These are phyloP conservation scores for Taphrina populina DNA, from an alignment of 1,139 yeast species.

Conservation along the genomic window DNA sequence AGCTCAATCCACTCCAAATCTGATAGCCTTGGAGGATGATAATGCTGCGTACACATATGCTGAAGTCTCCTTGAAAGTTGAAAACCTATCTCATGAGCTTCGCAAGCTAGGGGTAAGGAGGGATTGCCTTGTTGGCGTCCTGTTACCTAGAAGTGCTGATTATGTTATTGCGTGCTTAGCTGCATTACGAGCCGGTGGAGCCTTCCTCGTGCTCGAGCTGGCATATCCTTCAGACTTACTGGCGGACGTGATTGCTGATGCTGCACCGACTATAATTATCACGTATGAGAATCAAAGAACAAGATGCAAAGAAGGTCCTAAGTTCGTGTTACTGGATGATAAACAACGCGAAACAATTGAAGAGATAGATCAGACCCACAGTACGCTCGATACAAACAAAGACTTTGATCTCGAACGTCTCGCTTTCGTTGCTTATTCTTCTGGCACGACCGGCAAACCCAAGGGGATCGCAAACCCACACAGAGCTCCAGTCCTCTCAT, in stretches of 20 bases:
- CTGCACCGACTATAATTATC: slow-evolving; percentile 14
- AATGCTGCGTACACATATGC: slow-evolving; percentile 10
- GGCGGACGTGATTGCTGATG: slow-evolving; percentile 24
- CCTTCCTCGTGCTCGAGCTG: slow-evolving; percentile 43
- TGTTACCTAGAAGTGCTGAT: slow-evolving; percentile 19
- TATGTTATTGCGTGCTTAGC: slow-evolving; percentile 29
- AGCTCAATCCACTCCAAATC: slow-evolving; percentile 12
- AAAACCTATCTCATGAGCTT: slow-evolving; percentile 6
- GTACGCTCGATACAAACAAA: no score
- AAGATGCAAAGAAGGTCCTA: slow-evolving; percentile 4
- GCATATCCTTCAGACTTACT: slow-evolving; percentile 58
- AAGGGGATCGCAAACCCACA: slow-evolving; percentile 29
- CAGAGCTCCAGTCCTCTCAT: slow-evolving; percentile 24
- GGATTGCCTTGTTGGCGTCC: slow-evolving; percentile 20
- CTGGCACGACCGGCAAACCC: slow-evolving; percentile 24
- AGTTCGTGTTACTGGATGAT: slow-evolving; percentile 6
- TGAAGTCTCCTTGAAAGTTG: slow-evolving; percentile 6
- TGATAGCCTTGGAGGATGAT: slow-evolving; percentile 18
- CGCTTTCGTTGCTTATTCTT: slow-evolving; percentile 23
- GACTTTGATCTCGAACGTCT: slow-evolving; percentile 21
- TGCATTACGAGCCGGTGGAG: slow-evolving; percentile 20
- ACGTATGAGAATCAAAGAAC: not conserved
- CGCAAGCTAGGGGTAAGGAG: slow-evolving; percentile 14
- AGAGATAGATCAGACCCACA: not conserved
- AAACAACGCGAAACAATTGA: not conserved